A percentile compares a stretch with the other conserved stretches of the same genome.
These are phyloP conservation scores for Xylariaceae sp. DNA, from an alignment of 2,329 filamentous ascomycete genomes.

Conservation along the genomic window DNA sequence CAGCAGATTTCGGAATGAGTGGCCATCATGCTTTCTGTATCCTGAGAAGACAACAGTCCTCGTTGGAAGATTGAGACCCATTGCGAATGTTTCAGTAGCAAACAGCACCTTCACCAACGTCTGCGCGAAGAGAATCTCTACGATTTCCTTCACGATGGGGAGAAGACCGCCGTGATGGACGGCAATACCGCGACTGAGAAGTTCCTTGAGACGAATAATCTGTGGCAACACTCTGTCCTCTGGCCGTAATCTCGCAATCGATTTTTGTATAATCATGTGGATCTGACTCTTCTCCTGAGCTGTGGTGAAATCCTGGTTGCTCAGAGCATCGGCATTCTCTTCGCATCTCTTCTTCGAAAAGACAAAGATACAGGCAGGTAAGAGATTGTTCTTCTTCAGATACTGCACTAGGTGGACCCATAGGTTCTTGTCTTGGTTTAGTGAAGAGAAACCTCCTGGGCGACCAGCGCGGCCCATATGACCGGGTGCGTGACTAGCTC, in stretches of 20 bases:
- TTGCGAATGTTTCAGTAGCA: conserved; percentile 96
- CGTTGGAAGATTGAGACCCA: conserved; percentile 94
- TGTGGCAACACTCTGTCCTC: conserved; percentile 91
- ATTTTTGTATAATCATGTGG: conserved; percentile 96
- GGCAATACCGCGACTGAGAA: conserved; percentile 83
- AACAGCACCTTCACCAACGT: conserved; percentile 96
- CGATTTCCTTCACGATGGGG: conserved; percentile 95
- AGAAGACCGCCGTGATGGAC: conserved; percentile 93
- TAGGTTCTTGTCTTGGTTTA: conserved; percentile 89
- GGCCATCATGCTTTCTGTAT: conserved; percentile 92
- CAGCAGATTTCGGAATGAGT: conserved; percentile 82
- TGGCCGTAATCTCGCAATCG: conserved; percentile 81
- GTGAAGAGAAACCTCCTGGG: conserved; percentile 79
- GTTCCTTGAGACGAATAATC: conserved; percentile 79
- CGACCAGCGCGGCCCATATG: conserved; percentile 89
- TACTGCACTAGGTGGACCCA: conserved; percentile 96
- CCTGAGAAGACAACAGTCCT: conserved; percentile 97
- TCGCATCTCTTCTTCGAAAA: conserved; percentile 98
- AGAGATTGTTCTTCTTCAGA: conserved; percentile 77
- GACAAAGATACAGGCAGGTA: conserved; percentile 95
- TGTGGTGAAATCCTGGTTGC: conserved; percentile 92
- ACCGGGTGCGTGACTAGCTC: conserved; percentile 62
- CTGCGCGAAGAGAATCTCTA: conserved; percentile 93
- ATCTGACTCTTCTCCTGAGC: conserved; percentile 93
- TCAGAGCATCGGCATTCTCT: conserved; percentile 91